Conservation (phyloP, 805 yeast genomes). For the Yarrowia phangngaensis region DNA sequence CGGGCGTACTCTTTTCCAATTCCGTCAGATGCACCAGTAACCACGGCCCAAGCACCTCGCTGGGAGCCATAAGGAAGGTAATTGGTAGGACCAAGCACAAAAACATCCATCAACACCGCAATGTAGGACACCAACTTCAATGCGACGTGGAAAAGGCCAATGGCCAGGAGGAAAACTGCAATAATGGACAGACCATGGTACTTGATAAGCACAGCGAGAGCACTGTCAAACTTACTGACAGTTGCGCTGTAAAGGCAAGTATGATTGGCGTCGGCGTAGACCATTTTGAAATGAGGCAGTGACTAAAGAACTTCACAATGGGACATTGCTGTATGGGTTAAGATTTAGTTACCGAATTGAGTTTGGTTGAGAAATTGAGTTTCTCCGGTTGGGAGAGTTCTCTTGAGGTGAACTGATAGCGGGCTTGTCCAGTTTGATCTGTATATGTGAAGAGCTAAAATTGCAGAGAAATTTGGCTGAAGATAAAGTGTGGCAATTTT, state of each 20-base stretch:
- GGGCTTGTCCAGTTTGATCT: too few relatives aligned
- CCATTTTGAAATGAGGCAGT: too few relatives aligned
- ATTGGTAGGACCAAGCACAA: slow-evolving; percentile 49
- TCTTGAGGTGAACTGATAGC: too few relatives aligned
- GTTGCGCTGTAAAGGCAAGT: slow-evolving; percentile 5
- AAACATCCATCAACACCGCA: slow-evolving; percentile 58
- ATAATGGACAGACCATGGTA: slow-evolving; percentile 23
- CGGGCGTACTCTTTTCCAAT: slow-evolving; percentile 87
- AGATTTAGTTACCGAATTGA: too few relatives aligned
- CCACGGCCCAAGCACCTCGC: slow-evolving; percentile 80
- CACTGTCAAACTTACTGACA: slow-evolving; percentile 11
- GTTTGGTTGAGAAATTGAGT: too few relatives aligned
- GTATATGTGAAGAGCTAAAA: too few relatives aligned
- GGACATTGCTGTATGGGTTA: too few relatives aligned
- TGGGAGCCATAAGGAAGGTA: slow-evolving; percentile 70
- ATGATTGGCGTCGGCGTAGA: slow-evolving; percentile 24
- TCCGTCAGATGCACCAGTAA: slow-evolving; percentile 97
- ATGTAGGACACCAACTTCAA: slow-evolving; percentile 48
- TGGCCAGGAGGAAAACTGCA: slow-evolving; percentile 26
- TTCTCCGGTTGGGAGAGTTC: too few relatives aligned
- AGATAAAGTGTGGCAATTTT: too few relatives aligned
- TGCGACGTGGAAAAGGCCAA: slow-evolving; percentile 60
- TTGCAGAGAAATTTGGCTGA: too few relatives aligned
- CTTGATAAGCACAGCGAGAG: slow-evolving; percentile 11
- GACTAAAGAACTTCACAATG: too few relatives aligned